A percentile compares a stretch with the other conserved stretches of the same genome.
Conservation (phyloP, 257 asterid species). For the Marsdenia floribunda region DNA sequence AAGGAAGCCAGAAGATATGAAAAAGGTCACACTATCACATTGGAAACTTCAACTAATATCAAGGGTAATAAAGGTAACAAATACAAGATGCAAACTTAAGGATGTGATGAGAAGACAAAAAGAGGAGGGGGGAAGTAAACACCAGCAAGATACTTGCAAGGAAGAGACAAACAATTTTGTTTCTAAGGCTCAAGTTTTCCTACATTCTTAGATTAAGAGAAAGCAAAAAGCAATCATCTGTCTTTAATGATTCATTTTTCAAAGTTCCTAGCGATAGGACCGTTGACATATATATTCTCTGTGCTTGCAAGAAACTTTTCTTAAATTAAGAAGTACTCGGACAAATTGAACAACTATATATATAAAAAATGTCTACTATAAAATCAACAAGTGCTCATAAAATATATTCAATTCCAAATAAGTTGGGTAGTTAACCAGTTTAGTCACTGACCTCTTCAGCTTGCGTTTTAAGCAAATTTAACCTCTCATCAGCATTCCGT, state of each 20-base stretch:
- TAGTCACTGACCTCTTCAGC: conserved; percentile 46
- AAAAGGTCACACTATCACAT: conserved; percentile 1
- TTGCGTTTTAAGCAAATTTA: conserved; percentile 31
- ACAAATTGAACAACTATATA: background rate
- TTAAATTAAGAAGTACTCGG: background rate
- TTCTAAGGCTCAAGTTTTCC: background rate
- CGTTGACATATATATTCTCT: background rate
- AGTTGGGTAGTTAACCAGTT: background rate
- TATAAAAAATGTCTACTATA: background rate
- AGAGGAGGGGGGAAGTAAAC: background rate
- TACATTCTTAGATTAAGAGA: background rate
- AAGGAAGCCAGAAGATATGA: background rate
- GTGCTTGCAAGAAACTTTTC: background rate
- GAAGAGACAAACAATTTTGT: background rate
- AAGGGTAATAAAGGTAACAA: background rate
- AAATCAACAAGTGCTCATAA: background rate
- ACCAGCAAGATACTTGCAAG: background rate
- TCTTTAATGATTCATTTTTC: background rate
- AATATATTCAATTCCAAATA: background rate
- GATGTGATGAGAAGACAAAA: background rate
- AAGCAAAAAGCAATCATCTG: background rate
- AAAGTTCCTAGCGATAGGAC: background rate
- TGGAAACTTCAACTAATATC: background rate
- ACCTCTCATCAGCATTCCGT: conserved; percentile 52
- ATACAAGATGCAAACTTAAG: background rate